phyloP scores from a whole-genome alignment of 2,329 filamentous ascomycete genomes.

The Cercospora berteroae region DNA sequence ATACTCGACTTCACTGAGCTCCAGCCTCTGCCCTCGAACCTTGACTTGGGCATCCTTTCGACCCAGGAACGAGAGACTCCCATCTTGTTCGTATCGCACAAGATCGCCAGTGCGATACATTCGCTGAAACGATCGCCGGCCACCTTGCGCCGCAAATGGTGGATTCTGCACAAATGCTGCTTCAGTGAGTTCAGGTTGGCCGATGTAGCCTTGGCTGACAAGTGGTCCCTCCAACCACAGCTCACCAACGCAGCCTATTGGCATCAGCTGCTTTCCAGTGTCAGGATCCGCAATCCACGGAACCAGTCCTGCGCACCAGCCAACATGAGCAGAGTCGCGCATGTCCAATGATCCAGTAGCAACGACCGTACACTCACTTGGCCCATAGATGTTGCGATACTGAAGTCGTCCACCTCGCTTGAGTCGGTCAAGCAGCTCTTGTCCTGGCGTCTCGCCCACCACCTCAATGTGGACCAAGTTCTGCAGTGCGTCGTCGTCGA shows the following conservation, averaged over 20 bases:
- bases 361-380: conserved; percentile 7
- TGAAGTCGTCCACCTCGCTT: background rate
- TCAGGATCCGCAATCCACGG: background rate
- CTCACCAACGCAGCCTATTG: conserved; percentile 38
- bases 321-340: background rate
- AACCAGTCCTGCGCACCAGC: background rate
- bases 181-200: conserved; percentile 13
- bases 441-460: background rate
- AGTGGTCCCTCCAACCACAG: conserved; percentile 47
- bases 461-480: background rate
- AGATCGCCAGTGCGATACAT: conserved; percentile 29
- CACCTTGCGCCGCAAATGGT: background rate
- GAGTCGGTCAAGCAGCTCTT: background rate
- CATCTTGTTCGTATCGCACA: conserved; percentile 38
- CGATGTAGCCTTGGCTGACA: conserved; percentile 47
- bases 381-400: conserved; percentile 3
- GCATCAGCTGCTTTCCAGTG: background rate
- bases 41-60: conserved; percentile 28
- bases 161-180: background rate
- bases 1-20: conserved; percentile 25
- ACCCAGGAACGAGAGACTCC: conserved; percentile 25
- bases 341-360: background rate
- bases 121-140: conserved; percentile 38
- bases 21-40: conserved; percentile 27
- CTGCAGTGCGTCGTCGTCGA: conserved; percentile 6